A percentile compares a stretch with the other conserved stretches of the same genome.
Evolutionary conservation across 306 rosid species (phyloP).

Genomic region (Castanea mollissima): DNA sequence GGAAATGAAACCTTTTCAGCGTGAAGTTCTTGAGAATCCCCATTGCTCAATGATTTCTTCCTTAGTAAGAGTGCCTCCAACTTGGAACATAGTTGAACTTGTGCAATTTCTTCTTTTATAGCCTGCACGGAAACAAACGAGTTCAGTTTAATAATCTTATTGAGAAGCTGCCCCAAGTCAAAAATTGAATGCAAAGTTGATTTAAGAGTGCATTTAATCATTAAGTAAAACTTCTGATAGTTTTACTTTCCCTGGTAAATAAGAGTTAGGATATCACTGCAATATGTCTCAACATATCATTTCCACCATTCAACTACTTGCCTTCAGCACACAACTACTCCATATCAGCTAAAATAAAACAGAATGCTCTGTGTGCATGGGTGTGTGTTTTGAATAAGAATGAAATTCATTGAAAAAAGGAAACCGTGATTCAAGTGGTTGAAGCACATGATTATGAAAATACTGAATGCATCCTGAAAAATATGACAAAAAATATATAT

Average conservation of each 20-base stretch:
- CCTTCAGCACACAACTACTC: background rate
- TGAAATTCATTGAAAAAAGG: background rate
- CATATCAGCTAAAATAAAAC: background rate
- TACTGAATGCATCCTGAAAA: background rate
- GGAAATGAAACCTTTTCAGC: conserved; percentile 65
- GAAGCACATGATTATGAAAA: background rate
- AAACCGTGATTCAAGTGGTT: background rate
- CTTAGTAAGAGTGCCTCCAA: conserved; percentile 70
- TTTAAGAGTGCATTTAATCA: conserved; percentile 6
- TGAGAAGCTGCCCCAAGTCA: conserved; percentile 13
- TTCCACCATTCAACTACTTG: background rate
- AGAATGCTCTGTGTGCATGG: background rate
- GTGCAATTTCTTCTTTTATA: conserved; percentile 49
- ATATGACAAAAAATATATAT: background rate
- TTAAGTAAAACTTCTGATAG: background rate
- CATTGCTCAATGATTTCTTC: conserved; percentile 60
- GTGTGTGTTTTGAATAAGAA: background rate
- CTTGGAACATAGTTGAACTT: conserved; percentile 51
- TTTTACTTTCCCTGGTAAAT: background rate
- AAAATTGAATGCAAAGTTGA: conserved; percentile 5
- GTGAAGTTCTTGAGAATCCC: conserved; percentile 63
- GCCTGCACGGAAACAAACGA: conserved; percentile 48
- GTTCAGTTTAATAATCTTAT: conserved; percentile 7
- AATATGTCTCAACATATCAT: background rate
- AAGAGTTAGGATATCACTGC: background rate